Evolutionary conservation across 345 rosid genomes (phyloP), one percentile per base, ranked within the genome.

Genomic region (Streptanthus diversifolius): DNA sequence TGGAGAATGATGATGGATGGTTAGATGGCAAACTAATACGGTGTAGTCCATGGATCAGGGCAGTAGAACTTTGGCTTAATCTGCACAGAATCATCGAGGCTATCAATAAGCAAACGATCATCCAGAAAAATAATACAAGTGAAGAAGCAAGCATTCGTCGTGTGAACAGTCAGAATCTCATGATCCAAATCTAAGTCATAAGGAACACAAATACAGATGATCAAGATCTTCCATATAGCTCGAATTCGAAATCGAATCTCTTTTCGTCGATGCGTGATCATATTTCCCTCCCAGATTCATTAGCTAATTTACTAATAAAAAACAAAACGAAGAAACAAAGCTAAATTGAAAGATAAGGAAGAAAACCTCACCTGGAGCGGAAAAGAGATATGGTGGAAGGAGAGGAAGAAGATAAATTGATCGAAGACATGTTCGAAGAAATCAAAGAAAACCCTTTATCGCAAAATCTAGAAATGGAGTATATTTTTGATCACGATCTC

Each of bases 41-140:
- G 60, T 76, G 66, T 35, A 82, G 53, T 60, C 87, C 85, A 70
- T 74, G 83, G 69, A 83, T 66, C 70, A 79, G 62, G 56, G 81
- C 81, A 30, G 75, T 84, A 39, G 75, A 76, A 63, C 73, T 74
- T 76, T 77, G 81, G 68, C 81, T 70, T 60, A 70, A n/a, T 63
- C 90, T 84, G 66, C 72, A 76, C 1, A 75, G 9, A 36, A 48
- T 30, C 66, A 70, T 15, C 56, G 41, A 18, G 37, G 25, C 32
- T 39, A 51, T 37, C 4, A 14, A 47, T 6, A 30, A 30, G 8
- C 33, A 30, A 39, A 37, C 11, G 41, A 11, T 10, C 3, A 37
- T 11, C 30, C 3, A 10, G 5, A 8, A 36, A 36, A 11, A 0
- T 0, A 32, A 32, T 6, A 32, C 35, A 32, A 40, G 44, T 33